phyloP scores from a whole-genome alignment of 306 rosid species.

The Sesbania bispinosa region DNA sequence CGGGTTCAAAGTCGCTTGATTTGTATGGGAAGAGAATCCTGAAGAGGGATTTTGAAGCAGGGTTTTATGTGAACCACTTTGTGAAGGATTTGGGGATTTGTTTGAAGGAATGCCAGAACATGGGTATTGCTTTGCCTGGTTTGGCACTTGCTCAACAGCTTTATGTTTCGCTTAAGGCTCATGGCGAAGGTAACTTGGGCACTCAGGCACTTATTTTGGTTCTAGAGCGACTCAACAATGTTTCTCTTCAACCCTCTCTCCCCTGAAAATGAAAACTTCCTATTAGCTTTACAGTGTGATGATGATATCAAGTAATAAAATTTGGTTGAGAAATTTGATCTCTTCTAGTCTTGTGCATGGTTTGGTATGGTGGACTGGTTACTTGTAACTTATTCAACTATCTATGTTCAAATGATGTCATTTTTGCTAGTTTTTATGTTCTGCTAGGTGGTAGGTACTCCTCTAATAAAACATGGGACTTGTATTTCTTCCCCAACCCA shows the following conservation, averaged over 20 bases:
- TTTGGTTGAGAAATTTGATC: not conserved
- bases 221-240: slow-evolving; percentile 78
- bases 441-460: not conserved
- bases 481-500: not conserved
- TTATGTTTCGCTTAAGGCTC: slow-evolving; percentile 70
- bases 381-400: not conserved
- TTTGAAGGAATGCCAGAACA: slow-evolving; percentile 75
- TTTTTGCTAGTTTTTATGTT: not conserved
- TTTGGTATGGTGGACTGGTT: not conserved
- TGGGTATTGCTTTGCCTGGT: slow-evolving; percentile 83
- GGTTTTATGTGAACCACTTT: slow-evolving; percentile 76
- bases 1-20: slow-evolving; percentile 70
- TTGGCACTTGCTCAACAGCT: slow-evolving; percentile 93
- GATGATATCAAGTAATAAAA: not conserved
- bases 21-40: slow-evolving; percentile 58
- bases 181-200: slow-evolving; percentile 79
- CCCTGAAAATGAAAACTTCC: not conserved
- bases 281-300: not conserved
- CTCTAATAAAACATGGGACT: not conserved
- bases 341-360: not conserved
- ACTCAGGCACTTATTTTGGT: slow-evolving; percentile 68
- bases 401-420: too few species aligned
- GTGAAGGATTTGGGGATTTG: slow-evolving; percentile 93
- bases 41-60: slow-evolving; percentile 76
- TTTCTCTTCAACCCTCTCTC: slow-evolving; percentile 36